Conservation (phyloP, 768 basidiomycete genomes). For the Pleurotus ostreatus region DNA sequence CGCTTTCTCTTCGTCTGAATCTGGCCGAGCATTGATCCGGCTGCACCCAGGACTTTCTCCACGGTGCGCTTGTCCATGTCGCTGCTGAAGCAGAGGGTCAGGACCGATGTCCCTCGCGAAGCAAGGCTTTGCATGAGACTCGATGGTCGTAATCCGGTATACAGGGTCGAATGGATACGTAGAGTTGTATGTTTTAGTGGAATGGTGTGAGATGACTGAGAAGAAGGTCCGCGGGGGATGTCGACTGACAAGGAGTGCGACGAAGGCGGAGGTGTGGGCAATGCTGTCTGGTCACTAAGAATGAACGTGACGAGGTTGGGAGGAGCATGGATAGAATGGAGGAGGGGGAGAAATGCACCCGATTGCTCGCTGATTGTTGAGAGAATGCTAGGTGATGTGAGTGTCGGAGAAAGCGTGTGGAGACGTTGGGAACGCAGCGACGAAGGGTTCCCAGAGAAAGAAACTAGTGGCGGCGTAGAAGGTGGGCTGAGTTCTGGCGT, state of each 20-base stretch:
- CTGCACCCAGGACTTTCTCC: conserved; percentile 42
- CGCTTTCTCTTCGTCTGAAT: conserved; percentile 14
- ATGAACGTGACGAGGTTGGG: conserved; percentile 13
- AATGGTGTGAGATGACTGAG: conserved; percentile 9
- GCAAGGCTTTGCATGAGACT: conserved; percentile 28
- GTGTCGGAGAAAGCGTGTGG: conserved; percentile 25
- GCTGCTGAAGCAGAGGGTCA: conserved; percentile 32
- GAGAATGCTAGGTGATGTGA: conserved; percentile 8
- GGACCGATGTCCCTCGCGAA: conserved; percentile 26
- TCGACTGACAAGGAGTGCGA: conserved; percentile 1
- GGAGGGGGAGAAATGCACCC: conserved; percentile 29
- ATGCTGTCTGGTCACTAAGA: conserved; percentile 9
- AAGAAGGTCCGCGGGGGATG: background rate
- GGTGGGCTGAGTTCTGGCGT: conserved; percentile 4
- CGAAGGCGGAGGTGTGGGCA: conserved; percentile 9
- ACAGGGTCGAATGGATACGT: conserved; percentile 40
- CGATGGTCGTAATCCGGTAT: conserved; percentile 40
- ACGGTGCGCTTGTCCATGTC: conserved; percentile 40
- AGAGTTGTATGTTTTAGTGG: conserved; percentile 31
- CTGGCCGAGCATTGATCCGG: conserved; percentile 30
- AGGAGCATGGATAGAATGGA: conserved; percentile 28
- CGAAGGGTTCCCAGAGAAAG: conserved; percentile 6
- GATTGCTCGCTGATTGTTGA: conserved; percentile 3
- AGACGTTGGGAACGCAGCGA: conserved; percentile 12
- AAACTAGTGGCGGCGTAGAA: conserved; percentile 8